Evolutionary conservation across 345 rosid species (phyloP).

Genomic region (Syzygium aqueum): DNA sequence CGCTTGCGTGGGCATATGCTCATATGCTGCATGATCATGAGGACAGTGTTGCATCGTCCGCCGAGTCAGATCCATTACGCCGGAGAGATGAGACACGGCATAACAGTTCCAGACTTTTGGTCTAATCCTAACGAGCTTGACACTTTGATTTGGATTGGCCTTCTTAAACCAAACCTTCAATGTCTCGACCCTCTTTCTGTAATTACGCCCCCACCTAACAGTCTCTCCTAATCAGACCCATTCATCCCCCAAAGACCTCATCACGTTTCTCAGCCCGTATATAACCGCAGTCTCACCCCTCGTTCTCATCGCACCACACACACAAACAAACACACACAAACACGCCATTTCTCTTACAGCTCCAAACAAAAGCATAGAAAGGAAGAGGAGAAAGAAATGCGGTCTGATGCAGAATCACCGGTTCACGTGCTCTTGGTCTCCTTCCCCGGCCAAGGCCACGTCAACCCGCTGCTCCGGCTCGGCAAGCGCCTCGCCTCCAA

Average conservation of each 20-base stretch:
- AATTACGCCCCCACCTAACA: not conserved
- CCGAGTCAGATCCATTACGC: not conserved
- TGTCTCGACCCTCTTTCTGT: not conserved
- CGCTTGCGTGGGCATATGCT: not conserved
- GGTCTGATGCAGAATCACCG: conserved; percentile 10
- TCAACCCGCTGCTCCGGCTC: conserved; percentile 72
- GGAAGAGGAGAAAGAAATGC: conserved; percentile 16
- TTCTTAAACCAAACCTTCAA: not conserved
- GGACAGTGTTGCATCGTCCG: not conserved
- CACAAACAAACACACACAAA: not conserved
- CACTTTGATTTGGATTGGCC: not conserved
- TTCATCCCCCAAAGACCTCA: not conserved
- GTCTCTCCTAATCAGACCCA: not conserved
- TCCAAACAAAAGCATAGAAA: not conserved
- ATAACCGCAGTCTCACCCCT: not conserved
- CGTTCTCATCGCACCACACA: not conserved
- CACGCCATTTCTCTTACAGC: not conserved
- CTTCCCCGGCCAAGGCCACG: conserved; percentile 81
- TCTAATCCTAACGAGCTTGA: not conserved
- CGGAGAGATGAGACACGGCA: not conserved
- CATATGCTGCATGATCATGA: not conserved
- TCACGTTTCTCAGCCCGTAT: not conserved
- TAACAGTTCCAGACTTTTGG: not conserved
- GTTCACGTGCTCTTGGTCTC: conserved; percentile 68
- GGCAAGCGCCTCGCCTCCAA: conserved; percentile 73